Conservation (phyloP, 306 rosid genomes). For the Cucurbita argyrosperma region DNA sequence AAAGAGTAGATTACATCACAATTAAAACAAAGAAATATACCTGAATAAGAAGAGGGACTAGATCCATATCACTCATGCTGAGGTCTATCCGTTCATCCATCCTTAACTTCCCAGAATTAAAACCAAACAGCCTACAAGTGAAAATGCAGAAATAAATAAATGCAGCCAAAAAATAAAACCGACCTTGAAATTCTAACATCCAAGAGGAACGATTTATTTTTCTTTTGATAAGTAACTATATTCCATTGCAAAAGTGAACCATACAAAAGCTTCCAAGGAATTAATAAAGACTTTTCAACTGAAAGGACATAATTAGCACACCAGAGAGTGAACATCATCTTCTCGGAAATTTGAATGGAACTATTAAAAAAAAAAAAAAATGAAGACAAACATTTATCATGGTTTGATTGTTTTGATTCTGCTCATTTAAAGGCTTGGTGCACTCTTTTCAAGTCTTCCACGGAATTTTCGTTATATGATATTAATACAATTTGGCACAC, state of each 20-base stretch:
- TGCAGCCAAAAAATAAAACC: not conserved
- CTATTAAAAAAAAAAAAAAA: too few relatives aligned
- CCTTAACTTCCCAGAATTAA: conserved; percentile 60
- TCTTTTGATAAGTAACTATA: not conserved
- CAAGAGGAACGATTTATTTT: not conserved
- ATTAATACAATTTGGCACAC: too few relatives aligned
- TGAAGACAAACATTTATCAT: too few relatives aligned
- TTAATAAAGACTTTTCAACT: not conserved
- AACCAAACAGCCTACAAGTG: conserved; percentile 67
- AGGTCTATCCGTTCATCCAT: conserved; percentile 77
- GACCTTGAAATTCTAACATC: not conserved
- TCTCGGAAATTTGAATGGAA: too few relatives aligned
- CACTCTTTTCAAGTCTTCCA: too few relatives aligned
- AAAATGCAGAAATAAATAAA: conserved; percentile 4
- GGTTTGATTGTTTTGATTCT: too few relatives aligned
- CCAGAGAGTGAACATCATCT: not conserved
- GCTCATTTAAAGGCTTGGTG: too few relatives aligned
- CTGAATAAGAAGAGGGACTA: conserved; percentile 88
- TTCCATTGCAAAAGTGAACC: not conserved
- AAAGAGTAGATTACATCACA: not conserved
- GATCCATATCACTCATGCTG: conserved; percentile 93
- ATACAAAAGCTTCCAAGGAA: not conserved
- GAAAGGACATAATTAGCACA: not conserved
- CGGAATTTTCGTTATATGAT: too few relatives aligned
- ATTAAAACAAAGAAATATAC: conserved; percentile 21